Base-by-base conservation (phyloP, 192 early-diverging fungal genomes). In the Umbelopsis sp. region DNA sequence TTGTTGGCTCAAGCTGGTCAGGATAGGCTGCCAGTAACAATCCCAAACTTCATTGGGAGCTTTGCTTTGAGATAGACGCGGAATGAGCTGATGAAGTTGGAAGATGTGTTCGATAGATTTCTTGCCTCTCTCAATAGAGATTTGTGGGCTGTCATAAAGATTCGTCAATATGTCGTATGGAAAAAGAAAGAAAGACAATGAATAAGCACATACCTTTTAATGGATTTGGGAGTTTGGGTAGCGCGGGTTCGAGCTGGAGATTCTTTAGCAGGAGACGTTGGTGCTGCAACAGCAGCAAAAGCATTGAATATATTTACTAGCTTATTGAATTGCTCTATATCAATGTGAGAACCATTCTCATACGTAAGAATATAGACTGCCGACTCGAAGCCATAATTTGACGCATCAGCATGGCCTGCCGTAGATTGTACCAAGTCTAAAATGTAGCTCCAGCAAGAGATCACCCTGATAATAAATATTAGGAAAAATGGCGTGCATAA, bases 1-100 rank as follows among this genome's bases (percentile, higher is more conserved):
- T 71, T 91, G 91, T 70, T 92, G 90, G 15, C 83, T 85, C 33
- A 94, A 71, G 0, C 90, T 90, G 6, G 91, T 89, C 20, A 93
- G 73, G 37, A 94, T 81, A 8, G 92, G 91, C 44, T 93, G 80
- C 92, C 91, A 93, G 74, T 92, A 93, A 41, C 81, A 85, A 65
- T 87, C 88, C 88, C 89, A 94, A 2, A 84, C 89, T 86, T 61
- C 55, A 35, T 35, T 30, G 0, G 55, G 27, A 4, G 55, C 4
- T 18, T 18, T 12, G 25, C 35, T 25, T 12, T 61, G 55, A 30
- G 55, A 33, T 22, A 61, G 30, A n/a, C 27, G 25, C 1, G 55
- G 55, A 27, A 61, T 61, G 55, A 35, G 4, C 7, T 33, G 55
- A 76, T 92, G 89, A 44, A 93, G 73, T 44, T 77, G 75, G 72